Evolutionary conservation across 768 basidiomycete species (phyloP), one percentile per base, ranked within the genome.

Genomic region (Ramaria sp.): DNA sequence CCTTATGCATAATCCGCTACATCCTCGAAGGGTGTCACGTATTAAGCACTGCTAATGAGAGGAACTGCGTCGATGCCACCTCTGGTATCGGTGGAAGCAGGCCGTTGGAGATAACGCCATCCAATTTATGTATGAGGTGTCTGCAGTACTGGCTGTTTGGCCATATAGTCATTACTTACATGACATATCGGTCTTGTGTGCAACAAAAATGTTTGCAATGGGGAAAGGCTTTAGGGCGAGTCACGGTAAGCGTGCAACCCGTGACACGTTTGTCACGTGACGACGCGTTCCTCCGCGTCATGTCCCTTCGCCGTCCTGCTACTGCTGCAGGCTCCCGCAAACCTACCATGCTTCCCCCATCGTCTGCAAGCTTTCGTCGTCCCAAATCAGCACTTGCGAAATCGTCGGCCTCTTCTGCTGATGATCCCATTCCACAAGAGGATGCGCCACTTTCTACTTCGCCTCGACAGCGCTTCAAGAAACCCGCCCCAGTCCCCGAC

Each of bases 401-500:
- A 50, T 52, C 51, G 15, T 34, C 34, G 15, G 20, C 51, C 9
- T 52, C 51, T 39, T 34, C 48, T 49, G 27, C 17, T 13, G 51
- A 52, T 33, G 51, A 52, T 22, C 9, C 12, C 37, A 4, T 37
- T 20, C 7, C 37, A 10, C 46, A 22, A 33, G 47, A 47, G 22
- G 31, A 47, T 20, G 24, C 55, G 3, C 33, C 17, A 27, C 45
- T 45, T 37, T 34, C 20, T 19, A 24, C 53, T n/a, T 57, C 55
- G 17, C 55, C 55, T n/a, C 46, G 55, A 48, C 19, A 17, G n/a
- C 45, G 42, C 31, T 15, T 4, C 46, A 38, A 48, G 20, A 57
- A 57, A 41, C 13, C 45, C 22, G 20, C n/a, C 3, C 22, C 24
- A 15, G 13, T 17, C 22, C 19, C 68, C n/a, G 81, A 79, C 24